Conservation (phyloP, 1,139 yeast genomes). For the Groenewaldozyma sp. region DNA sequence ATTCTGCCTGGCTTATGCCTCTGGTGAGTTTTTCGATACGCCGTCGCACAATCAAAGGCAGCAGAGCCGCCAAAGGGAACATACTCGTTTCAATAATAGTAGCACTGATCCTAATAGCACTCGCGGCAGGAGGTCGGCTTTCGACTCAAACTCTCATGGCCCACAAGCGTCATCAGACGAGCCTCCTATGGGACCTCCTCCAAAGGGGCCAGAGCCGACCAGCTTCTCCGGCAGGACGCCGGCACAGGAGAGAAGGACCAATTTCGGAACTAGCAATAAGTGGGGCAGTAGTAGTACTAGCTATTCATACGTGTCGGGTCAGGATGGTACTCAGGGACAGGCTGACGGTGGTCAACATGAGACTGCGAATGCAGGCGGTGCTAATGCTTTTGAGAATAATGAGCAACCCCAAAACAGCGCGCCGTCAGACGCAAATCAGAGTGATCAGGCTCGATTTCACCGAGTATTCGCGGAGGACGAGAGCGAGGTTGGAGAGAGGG, state of each 20-base stretch:
- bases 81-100: neutral
- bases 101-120: neutral
- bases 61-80: neutral
- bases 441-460: too few relatives aligned
- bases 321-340: too few relatives aligned
- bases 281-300: conserved; percentile 9
- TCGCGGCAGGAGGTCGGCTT: neutral
- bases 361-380: too few relatives aligned
- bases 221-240: neutral
- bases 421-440: too few relatives aligned
- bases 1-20: neutral
- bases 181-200: neutral
- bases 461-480: too few relatives aligned
- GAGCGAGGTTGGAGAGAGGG: too few relatives aligned
- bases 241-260: conserved; percentile 3
- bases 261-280: conserved; percentile 5
- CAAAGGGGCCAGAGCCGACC: too few relatives aligned
- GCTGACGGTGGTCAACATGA: too few relatives aligned
- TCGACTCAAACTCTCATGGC: neutral
- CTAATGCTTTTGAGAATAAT: too few relatives aligned
- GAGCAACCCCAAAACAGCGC: too few relatives aligned
- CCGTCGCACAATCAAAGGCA: neutral
- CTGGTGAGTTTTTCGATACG: neutral
- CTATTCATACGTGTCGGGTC: conserved; percentile 11
- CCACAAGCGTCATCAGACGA: neutral